phyloP scores from a whole-genome alignment of 2,329 filamentous ascomycete species.

The Claviceps lovelessii region DNA sequence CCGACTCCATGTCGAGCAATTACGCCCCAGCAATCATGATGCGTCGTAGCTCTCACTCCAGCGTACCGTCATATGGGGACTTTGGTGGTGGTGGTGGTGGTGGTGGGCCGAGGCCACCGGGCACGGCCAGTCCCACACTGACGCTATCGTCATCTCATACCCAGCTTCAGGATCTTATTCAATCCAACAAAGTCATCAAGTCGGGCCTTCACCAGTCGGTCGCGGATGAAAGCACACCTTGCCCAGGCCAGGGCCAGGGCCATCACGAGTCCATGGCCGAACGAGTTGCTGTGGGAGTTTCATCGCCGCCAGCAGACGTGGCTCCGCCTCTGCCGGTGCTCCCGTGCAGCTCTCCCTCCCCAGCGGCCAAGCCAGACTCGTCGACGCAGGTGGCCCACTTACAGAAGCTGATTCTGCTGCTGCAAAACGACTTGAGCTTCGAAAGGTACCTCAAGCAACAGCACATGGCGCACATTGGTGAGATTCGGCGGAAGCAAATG shows the following conservation, averaged over 20 bases:
- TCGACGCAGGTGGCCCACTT: conserved; percentile 38
- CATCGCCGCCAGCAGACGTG: neutral
- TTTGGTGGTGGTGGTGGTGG: conserved; percentile 29
- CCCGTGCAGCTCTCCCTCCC: conserved; percentile 14
- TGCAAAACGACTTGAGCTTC: conserved; percentile 71
- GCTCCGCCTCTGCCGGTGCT: conserved; percentile 13
- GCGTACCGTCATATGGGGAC: conserved; percentile 34
- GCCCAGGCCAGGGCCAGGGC: conserved; percentile 30
- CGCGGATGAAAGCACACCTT: conserved; percentile 43
- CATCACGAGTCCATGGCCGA: conserved; percentile 32
- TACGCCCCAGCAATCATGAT: conserved; percentile 23
- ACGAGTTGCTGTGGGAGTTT: conserved; percentile 14
- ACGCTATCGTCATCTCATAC: conserved; percentile 35
- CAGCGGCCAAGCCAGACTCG: conserved; percentile 19
- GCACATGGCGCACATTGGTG: conserved; percentile 67
- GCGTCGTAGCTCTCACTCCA: conserved; percentile 34
- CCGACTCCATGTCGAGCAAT: conserved; percentile 27
- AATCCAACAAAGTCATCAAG: conserved; percentile 44
- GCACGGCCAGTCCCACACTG: conserved; percentile 48
- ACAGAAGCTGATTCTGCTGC: conserved; percentile 57
- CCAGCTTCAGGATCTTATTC: conserved; percentile 45
- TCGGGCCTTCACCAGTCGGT: conserved; percentile 40
- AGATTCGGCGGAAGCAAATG: conserved; percentile 59
- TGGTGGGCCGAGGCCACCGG: conserved; percentile 20
- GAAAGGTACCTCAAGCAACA: conserved; percentile 75